Conservation (phyloP, 345 rosid species). For the Tarenaya hassleriana region DNA sequence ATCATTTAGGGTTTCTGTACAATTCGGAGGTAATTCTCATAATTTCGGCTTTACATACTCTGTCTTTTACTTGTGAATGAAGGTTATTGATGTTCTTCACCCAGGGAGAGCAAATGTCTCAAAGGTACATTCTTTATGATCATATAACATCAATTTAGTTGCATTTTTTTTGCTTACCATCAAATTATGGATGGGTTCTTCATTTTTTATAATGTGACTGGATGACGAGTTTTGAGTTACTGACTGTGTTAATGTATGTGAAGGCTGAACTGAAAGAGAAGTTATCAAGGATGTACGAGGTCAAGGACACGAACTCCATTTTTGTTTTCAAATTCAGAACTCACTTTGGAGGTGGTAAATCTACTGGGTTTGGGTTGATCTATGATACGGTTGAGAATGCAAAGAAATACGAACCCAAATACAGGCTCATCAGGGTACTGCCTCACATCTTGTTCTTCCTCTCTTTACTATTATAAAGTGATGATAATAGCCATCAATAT, state of each 20-base stretch:
- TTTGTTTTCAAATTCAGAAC: slow-evolving; percentile 98
- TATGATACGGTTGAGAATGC: slow-evolving; percentile 85
- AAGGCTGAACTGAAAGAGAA: slow-evolving; percentile 91
- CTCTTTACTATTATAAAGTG: too few relatives aligned
- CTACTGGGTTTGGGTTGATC: slow-evolving; percentile 94
- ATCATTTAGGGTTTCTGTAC: too few relatives aligned
- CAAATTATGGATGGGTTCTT: neutral
- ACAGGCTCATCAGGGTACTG: slow-evolving; percentile 93
- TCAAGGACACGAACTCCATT: slow-evolving; percentile 80
- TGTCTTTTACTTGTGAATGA: slow-evolving; percentile 3
- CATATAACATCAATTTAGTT: neutral
- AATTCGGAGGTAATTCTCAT: too few relatives aligned
- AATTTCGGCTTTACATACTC: too few relatives aligned
- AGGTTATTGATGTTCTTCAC: slow-evolving; percentile 95
- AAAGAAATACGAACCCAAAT: slow-evolving; percentile 91
- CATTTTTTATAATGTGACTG: neutral
- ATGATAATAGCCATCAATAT: too few relatives aligned
- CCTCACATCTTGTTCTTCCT: neutral
- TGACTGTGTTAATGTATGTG: neutral
- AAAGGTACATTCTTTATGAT: slow-evolving; percentile 41
- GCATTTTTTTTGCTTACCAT: neutral
- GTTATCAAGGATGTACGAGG: slow-evolving; percentile 74
- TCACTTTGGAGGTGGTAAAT: slow-evolving; percentile 97
- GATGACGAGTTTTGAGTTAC: neutral
- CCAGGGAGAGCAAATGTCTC: slow-evolving; percentile 94